These are phyloP conservation scores for Coemansia sp. DNA, from an alignment of 192 early-diverging fungal species.

Conservation along the genomic window DNA sequence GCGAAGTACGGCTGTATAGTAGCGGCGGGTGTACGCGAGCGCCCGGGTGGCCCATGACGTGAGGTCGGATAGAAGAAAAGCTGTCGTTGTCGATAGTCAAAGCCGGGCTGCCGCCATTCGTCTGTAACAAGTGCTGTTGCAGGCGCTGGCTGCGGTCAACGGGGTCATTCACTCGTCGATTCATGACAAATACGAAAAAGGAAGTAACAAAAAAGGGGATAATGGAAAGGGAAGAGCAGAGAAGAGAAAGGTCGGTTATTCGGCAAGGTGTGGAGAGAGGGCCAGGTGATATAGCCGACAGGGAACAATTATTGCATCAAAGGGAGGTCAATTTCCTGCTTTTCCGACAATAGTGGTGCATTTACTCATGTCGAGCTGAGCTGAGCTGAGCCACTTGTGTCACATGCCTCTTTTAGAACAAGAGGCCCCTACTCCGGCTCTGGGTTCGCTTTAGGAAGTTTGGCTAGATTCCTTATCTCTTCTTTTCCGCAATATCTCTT, in stretches of 20 bases:
- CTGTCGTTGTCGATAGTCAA: slow-evolving; percentile 38
- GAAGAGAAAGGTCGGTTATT: neutral
- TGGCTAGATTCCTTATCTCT: neutral
- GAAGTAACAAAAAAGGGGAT: neutral
- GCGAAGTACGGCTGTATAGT: neutral
- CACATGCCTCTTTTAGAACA: neutral
- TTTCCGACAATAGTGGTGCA: neutral
- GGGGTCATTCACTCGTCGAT: neutral
- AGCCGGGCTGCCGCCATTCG: slow-evolving; percentile 15
- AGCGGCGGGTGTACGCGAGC: slow-evolving; percentile 9
- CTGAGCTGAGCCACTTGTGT: neutral
- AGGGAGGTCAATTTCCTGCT: neutral
- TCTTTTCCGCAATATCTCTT: neutral
- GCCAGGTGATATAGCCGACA: neutral
- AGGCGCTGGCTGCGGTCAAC: neutral
- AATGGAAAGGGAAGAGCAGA: neutral
- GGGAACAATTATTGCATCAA: neutral
- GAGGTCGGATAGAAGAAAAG: slow-evolving; percentile 25
- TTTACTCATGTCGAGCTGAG: neutral
- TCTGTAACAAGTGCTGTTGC: neutral
- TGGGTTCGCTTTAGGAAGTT: no score
- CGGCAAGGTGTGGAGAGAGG: neutral
- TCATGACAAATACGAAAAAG: neutral
- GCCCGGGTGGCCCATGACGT: slow-evolving; percentile 39
- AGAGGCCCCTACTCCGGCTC: neutral